Evolutionary conservation across 805 yeast genomes (phyloP).

Genomic region (Yamadazyma insecticola): DNA sequence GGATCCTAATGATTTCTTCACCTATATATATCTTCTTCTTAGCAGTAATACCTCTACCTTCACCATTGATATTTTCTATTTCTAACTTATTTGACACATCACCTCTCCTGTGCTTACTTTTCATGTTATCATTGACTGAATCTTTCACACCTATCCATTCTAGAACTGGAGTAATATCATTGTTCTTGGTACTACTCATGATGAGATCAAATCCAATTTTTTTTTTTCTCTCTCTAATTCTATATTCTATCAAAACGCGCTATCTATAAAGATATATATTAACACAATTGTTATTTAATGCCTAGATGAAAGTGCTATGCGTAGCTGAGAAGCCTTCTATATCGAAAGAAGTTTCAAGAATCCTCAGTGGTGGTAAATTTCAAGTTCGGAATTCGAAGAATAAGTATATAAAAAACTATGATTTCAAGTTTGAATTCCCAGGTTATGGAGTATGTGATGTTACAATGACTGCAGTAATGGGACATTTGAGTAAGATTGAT

Average conservation of each 20-base stretch:
- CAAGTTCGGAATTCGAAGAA: slow-evolving; percentile 44
- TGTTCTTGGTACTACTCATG: too few species aligned
- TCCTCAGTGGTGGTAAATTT: slow-evolving; percentile 69
- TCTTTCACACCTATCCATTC: background rate
- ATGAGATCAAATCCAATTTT: background rate
- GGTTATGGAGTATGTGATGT: slow-evolving; percentile 63
- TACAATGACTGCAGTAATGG: slow-evolving; percentile 89
- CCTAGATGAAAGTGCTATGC: slow-evolving; percentile 69
- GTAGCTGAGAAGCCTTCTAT: slow-evolving; percentile 98
- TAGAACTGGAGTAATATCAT: too few species aligned
- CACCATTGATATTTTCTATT: slow-evolving; percentile 2
- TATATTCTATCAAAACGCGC: too few species aligned
- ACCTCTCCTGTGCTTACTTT: too few species aligned
- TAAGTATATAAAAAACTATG: slow-evolving; percentile 75
- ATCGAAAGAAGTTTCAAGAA: slow-evolving; percentile 74
- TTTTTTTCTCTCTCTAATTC: too few species aligned
- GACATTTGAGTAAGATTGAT: slow-evolving; percentile 69
- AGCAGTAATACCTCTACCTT: slow-evolving; percentile 64
- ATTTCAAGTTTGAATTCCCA: slow-evolving; percentile 65
- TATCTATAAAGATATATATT: too few species aligned
- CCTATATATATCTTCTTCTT: slow-evolving; percentile 27
- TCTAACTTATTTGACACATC: too few species aligned
- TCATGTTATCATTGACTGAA: too few species aligned
- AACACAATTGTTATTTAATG: too few species aligned
- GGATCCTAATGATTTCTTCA: slow-evolving; percentile 51